Evolutionary conservation across 2,329 filamentous ascomycete species (phyloP).

Genomic region (Clonostachys byssicola): DNA sequence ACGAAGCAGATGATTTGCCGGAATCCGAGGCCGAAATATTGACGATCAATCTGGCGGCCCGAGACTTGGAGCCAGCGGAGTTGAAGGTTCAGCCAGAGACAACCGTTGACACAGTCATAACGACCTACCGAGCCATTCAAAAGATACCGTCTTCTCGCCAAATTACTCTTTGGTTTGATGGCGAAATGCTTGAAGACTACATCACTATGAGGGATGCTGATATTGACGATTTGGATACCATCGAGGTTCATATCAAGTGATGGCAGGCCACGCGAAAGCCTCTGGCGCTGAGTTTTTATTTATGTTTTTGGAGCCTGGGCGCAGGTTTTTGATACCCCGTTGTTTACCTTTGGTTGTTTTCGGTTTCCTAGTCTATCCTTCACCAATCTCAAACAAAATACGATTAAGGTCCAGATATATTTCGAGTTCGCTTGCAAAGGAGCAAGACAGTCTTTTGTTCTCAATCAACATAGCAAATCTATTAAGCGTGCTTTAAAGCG

Average conservation of each 20-base stretch:
- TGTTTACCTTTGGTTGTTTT: too few species aligned
- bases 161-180: constrained; percentile 69
- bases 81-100: constrained; percentile 50
- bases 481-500: too few species aligned
- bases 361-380: too few species aligned
- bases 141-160: constrained; percentile 43
- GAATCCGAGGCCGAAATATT: constrained; percentile 16
- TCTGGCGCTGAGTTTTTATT: background rate
- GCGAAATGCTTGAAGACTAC: constrained; percentile 62
- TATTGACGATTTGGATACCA: constrained; percentile 67
- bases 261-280: background rate
- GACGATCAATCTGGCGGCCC: constrained; percentile 49
- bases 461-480: too few species aligned
- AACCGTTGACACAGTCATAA: constrained; percentile 56
- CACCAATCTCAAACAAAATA: too few species aligned
- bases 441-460: too few species aligned
- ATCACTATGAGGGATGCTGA: constrained; percentile 62
- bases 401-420: too few species aligned
- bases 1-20: constrained; percentile 19
- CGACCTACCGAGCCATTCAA: constrained; percentile 53
- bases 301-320: too few species aligned
- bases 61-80: constrained; percentile 42
- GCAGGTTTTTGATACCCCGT: too few species aligned
- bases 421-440: too few species aligned
- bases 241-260: constrained; percentile 69